Base-by-base conservation (phyloP, 306 rosid species). In the Myrica gale region DNA sequence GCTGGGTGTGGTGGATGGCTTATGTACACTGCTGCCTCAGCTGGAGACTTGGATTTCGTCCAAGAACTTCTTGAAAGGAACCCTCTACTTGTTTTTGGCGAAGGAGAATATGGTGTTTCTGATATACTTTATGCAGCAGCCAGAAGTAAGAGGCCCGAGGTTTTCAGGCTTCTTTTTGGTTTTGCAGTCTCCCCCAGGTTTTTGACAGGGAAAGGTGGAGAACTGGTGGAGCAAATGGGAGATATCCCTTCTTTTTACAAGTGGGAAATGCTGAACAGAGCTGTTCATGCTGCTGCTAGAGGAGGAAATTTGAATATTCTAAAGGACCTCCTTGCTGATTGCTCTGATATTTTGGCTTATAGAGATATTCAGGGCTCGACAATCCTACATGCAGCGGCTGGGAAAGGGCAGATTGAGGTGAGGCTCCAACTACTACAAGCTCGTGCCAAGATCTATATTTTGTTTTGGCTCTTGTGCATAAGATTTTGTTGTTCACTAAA, bases 1-100 rank as follows among this genome's bases (percentile, higher is more conserved):
- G 94, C 90, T 0, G 97, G 99, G 55, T 95, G 92, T 53, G 99
- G 99, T 5, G 99, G 99, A 52, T 95, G 97, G 99, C 85, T 95
- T 32, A 90, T 95, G 86, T 95, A 95, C 90, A 95, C 97, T 2
- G 97, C 99, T 43, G 97, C 99, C 26, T 95, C 99, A 6, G 97
- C 99, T 1, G 99, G 97, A 1, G 96, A 95, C 77, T 73, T 89
- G 46, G 78, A 81, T 44, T 95, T 92, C 74, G 90, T 89, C 73
- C 90, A 80, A 51, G 76, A 80, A 12, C 82, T 89, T 16, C 87
- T 89, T 6, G 85, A 79, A 43, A 80, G 82, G 48, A 89, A 85
- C 66, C 89, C 94, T 69, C 85, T 89, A 58, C 90, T 89, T 23
- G 94, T 89, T 76, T 89, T 89, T 17, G 94, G 94, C 39, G 94